Evolutionary conservation across 305 asterid species (phyloP).

Genomic region (Rubia occidens): DNA sequence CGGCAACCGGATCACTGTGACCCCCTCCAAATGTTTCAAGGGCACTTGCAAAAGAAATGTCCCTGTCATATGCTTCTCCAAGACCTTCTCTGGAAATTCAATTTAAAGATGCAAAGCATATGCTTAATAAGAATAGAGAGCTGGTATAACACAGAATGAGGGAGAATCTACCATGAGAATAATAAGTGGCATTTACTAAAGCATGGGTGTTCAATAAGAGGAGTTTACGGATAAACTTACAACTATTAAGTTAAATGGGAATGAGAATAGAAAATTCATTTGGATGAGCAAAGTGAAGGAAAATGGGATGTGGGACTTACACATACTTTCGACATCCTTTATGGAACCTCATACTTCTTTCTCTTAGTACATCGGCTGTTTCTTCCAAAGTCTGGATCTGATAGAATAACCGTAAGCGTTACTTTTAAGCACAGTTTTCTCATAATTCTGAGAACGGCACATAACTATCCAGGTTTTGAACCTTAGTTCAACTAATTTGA

Average conservation of each 20-base stretch:
- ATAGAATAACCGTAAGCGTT: conserved; percentile 20
- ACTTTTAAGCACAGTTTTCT: background rate
- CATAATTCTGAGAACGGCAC: background rate
- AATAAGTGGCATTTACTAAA: background rate
- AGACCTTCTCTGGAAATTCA: conserved; percentile 76
- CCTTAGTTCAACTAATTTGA: background rate
- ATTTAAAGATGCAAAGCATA: conserved; percentile 17
- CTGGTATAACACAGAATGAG: background rate
- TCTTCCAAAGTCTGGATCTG: conserved; percentile 96
- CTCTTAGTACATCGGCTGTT: conserved; percentile 67
- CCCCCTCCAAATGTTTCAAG: conserved; percentile 86
- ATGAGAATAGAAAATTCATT: conserved; percentile 8
- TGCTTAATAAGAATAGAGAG: conserved; percentile 12
- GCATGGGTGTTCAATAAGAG: background rate
- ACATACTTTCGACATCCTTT: conserved; percentile 90
- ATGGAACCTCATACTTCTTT: conserved; percentile 74
- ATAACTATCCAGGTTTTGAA: background rate
- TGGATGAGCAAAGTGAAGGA: conserved; percentile 14
- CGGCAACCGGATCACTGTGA: conserved; percentile 68
- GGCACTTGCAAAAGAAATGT: conserved; percentile 78
- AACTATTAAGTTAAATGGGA: background rate
- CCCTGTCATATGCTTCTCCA: conserved; percentile 87
- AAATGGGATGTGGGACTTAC: conserved; percentile 36
- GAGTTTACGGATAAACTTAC: background rate
- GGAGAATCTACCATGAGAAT: background rate